phyloP scores from a whole-genome alignment of 2,329 filamentous ascomycete species.

The Fusarium sulawesiense region DNA sequence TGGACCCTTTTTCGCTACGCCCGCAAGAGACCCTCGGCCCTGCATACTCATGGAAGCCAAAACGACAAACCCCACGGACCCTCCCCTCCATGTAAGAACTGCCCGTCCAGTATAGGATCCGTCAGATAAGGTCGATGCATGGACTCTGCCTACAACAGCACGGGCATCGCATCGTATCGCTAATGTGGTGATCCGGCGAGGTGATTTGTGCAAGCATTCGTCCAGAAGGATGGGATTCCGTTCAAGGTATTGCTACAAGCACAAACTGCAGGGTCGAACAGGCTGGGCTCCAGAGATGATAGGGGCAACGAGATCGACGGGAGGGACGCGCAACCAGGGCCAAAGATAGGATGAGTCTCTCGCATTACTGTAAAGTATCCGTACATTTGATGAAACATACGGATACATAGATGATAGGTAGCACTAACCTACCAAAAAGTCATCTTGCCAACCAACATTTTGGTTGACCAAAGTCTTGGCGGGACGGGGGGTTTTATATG shows the following conservation, averaged over 20 bases:
- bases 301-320: conserved; percentile 20
- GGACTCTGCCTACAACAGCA: neutral
- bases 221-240: neutral
- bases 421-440: neutral
- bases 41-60: neutral
- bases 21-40: conserved; percentile 16
- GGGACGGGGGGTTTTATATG: conserved; percentile 22
- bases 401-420: neutral
- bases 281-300: neutral
- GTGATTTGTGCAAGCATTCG: neutral
- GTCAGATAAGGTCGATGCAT: conserved; percentile 11
- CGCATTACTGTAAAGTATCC: neutral
- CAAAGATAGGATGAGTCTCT: conserved; percentile 11
- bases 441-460: conserved; percentile 20
- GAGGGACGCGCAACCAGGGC: neutral
- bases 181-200: neutral
- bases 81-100: neutral
- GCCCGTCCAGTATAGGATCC: neutral
- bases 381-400: neutral
- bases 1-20: conserved; percentile 1
- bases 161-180: neutral
- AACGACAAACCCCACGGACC: neutral
- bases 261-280: neutral
- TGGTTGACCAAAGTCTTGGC: conserved; percentile 24
- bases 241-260: conserved; percentile 6